Base-by-base conservation (phyloP, 805 yeast species). In the Pichia thaimueangensis region DNA sequence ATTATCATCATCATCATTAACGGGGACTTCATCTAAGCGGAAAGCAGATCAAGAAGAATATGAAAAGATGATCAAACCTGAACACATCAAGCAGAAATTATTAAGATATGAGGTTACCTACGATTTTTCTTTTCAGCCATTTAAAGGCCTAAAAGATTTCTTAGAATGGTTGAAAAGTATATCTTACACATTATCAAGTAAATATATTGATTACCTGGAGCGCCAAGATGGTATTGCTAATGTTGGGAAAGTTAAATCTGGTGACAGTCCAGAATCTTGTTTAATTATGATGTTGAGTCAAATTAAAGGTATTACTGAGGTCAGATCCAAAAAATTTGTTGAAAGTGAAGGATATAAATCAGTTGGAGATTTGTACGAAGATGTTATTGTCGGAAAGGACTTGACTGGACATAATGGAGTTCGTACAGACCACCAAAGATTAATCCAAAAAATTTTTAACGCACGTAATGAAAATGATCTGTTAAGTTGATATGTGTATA, bases 171-270 rank as follows among this genome's bases (percentile, higher is more conserved):
- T 81, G 13, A 71, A 67, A 35, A 71, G 80, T 13, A 69, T 80
- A 47, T 64, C 84, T 0, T 73, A 78, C 49, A 68, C 86, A 0
- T 67, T 82, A 6, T 68, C 78, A 0, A 56, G 62, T 13, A 64
- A 75, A 11, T 53, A 77, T 24, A 75, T 76, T 57, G 87, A 81
- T 53, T 74, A 74, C 19, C 60, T 61, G 29, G 71, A 76, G 46
- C 59, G 86, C 47, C 73, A 77, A 54, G 65, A 68, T 44, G 73
- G 72, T 30, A 67, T 77, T 42, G 70, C 82, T 1, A 77, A 75
- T 48, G 58, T 82, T 8, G 80, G 80, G 5, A 63, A 58, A 2
- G 69, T 80, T 10, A 71, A 67, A 52, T 76, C 84, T 6, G 84
- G 84, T 0, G 59, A 64, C 11, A 73, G 70, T 50, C 51, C 63